Base-by-base conservation (phyloP, 164 flowering plant species). In the Cinnamomum micranthum region DNA sequence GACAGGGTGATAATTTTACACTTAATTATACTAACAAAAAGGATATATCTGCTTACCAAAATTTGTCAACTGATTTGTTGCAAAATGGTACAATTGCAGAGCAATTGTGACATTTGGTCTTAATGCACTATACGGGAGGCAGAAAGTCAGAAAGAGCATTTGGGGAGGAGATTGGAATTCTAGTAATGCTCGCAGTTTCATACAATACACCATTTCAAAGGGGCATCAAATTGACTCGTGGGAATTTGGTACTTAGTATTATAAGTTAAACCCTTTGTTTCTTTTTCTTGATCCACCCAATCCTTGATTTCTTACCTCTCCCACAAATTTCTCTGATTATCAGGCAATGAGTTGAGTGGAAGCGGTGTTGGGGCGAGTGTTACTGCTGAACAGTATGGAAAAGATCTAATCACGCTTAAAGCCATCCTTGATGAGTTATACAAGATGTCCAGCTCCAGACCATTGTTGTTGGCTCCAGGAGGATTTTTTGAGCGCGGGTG, bases 311-410 rank as follows among this genome's bases (percentile, higher is more conserved):
- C 50, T 75, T 20, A 51, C n/a, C 23, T n/a, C 50, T 73, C 17
- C 22, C 23, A 10, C 24, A 66, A 50, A 69, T 20, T 71, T 50
- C 13, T 11, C 41, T 25, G 41, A 12, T 23, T 59, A 24, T 12
- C 80, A 95, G 98, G 99, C 59, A 95, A 95, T 79, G 99, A 93
- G 79, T 81, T 95, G 80, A 84, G 99, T 81, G 99, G 98, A 74
- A 81, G 59, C 71, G 98, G 96, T 1, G 75, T 95, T 65, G 90
- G 90, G 60, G 95, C 97, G 66, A 85, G 91, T 60, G 93, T 95
- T 55, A 69, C 63, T 71, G 97, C 91, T 28, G 80, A 78, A 65
- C 92, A 82, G 66, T 93, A 95, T 81, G 97, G 84, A 65, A 85
- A 87, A 83, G 99, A 95, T 77, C 65, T 90, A 75, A 83, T 88